These are phyloP conservation scores for Lotus japonicus DNA, from an alignment of 306 rosid genomes.

Conservation along the genomic window DNA sequence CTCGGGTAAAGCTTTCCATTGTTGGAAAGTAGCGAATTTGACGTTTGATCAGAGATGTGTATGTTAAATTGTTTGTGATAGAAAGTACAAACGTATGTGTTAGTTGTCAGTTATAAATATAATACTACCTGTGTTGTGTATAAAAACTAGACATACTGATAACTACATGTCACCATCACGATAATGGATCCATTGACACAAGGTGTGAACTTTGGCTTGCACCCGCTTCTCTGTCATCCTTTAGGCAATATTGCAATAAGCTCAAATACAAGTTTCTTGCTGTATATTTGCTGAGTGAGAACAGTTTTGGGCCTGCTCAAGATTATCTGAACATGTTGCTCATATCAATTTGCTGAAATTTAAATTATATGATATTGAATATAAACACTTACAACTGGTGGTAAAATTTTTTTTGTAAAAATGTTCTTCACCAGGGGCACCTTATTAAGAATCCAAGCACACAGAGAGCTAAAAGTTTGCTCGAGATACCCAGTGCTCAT, in stretches of 20 bases:
- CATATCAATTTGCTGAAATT: neutral
- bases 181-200: no score
- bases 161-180: neutral
- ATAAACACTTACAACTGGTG: neutral
- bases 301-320: neutral
- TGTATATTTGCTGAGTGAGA: neutral
- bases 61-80: neutral
- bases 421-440: constrained; percentile 62
- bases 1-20: neutral
- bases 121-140: neutral
- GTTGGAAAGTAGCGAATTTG: no score
- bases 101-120: no score
- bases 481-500: constrained; percentile 74
- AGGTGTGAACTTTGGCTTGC: neutral
- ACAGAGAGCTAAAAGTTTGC: constrained; percentile 95
- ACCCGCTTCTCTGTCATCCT: neutral
- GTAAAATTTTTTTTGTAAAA: neutral
- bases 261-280: neutral
- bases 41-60: neutral
- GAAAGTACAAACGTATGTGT: neutral
- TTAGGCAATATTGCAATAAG: neutral
- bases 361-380: constrained; percentile 1
- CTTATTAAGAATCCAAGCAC: constrained; percentile 94
- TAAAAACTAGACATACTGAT: neutral
- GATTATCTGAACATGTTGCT: neutral